Conservation (phyloP, 2,329 filamentous ascomycete species). For the Neonectria sp. region DNA sequence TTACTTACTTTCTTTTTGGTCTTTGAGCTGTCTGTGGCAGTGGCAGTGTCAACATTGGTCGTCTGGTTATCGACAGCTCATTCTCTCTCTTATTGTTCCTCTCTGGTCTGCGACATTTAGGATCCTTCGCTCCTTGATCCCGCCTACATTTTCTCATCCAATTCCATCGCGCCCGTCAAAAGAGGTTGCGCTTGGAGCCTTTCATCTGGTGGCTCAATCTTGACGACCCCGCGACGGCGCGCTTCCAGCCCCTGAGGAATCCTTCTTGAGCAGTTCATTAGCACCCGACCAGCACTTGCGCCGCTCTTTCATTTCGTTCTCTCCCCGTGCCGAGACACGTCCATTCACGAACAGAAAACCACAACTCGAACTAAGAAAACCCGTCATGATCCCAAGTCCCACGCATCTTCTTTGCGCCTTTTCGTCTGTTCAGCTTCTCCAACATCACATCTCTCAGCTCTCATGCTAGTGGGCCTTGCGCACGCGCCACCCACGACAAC, state of each 20-base stretch:
- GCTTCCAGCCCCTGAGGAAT: conserved; percentile 17
- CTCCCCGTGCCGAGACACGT: conserved; percentile 9
- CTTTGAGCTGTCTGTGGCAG: neutral
- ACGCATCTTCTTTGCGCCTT: neutral
- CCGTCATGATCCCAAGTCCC: conserved; percentile 10
- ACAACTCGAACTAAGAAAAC: neutral
- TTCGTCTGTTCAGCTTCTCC: conserved; percentile 17
- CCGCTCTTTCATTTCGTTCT: neutral
- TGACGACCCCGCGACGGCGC: conserved; percentile 21
- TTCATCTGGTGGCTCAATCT: conserved; percentile 18
- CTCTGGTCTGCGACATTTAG: neutral
- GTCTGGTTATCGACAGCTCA: conserved; percentile 30
- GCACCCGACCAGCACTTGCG: conserved; percentile 3
- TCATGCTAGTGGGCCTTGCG: conserved; percentile 5
- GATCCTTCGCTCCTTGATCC: neutral
- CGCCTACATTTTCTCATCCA: neutral
- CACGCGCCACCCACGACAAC: conserved; percentile 2
- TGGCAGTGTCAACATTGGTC: conserved; percentile 32
- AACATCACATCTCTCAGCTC: conserved; percentile 10
- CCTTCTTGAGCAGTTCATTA: conserved; percentile 1
- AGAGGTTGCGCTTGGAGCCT: conserved; percentile 17
- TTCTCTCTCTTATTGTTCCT: neutral
- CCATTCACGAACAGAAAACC: neutral
- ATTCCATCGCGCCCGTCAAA: neutral
- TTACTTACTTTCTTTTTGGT: conserved; percentile 3